phyloP scores from a whole-genome alignment of 1,284 basidiomycete species.

The Jaminaea rosea region DNA sequence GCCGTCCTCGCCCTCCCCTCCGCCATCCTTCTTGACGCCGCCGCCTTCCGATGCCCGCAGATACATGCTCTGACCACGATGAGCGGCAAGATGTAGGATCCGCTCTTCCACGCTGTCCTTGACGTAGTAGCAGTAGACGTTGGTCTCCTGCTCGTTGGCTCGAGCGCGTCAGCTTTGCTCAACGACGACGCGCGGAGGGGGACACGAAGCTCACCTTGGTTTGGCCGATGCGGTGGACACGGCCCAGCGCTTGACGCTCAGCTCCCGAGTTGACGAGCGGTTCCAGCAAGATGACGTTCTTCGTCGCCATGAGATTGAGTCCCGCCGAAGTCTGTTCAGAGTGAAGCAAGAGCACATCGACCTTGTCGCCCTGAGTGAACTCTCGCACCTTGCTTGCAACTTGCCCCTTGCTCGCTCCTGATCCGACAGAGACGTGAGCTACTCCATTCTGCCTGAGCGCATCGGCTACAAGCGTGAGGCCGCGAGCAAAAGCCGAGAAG shows the following conservation, averaged over 20 bases:
- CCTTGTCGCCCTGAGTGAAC: slow-evolving; percentile 20
- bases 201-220: slow-evolving; percentile 30
- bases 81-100: slow-evolving; percentile 24
- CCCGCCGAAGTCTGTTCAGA: slow-evolving; percentile 40
- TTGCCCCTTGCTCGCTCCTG: slow-evolving; percentile 18
- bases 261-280: slow-evolving; percentile 36
- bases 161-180: too few relatives aligned
- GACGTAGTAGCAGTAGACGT: slow-evolving; percentile 19
- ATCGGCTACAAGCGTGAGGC: slow-evolving; percentile 34
- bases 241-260: slow-evolving; percentile 40
- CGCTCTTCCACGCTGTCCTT: slow-evolving; percentile 38
- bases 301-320: slow-evolving; percentile 34
- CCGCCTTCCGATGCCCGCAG: slow-evolving; percentile 8
- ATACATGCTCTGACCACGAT: slow-evolving; percentile 27
- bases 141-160: background rate
- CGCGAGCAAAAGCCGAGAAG: slow-evolving; percentile 40
- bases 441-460: slow-evolving; percentile 33
- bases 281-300: slow-evolving; percentile 37
- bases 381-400: slow-evolving; percentile 14
- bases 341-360: slow-evolving; percentile 38
- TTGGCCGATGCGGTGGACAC: slow-evolving; percentile 42
- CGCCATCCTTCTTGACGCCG: slow-evolving; percentile 10
- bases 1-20: slow-evolving; percentile 3
- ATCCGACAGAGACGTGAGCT: slow-evolving; percentile 20
- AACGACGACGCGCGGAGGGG: too few relatives aligned